phyloP scores from a whole-genome alignment of 192 early-diverging fungal species.

The Bifiguratus adelaidae region DNA sequence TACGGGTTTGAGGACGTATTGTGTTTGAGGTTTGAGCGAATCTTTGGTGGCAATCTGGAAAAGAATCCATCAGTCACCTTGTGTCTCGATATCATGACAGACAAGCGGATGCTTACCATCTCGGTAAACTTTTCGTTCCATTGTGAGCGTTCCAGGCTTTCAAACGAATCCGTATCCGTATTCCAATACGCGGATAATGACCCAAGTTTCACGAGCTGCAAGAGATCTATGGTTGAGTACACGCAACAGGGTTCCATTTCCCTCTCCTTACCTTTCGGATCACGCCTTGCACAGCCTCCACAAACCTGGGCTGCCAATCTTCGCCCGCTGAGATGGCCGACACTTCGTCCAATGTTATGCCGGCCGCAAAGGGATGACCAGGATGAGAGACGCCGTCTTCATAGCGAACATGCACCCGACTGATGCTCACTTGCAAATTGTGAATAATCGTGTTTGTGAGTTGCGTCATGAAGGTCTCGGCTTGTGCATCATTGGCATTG shows the following conservation, averaged over 20 bases:
- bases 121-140: conserved; percentile 3
- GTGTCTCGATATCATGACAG: not conserved
- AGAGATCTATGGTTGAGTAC: not conserved
- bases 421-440: conserved; percentile 77
- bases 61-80: conserved; percentile 9
- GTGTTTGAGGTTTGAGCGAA: conserved; percentile 27
- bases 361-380: conserved; percentile 60
- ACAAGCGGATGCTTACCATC: conserved; percentile 4
- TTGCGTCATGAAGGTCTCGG: conserved; percentile 59
- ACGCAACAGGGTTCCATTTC: not conserved
- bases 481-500: conserved; percentile 18
- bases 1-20: conserved; percentile 70
- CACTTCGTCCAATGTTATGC: conserved; percentile 67
- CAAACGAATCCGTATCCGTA: conserved; percentile 31
- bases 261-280: conserved; percentile 50
- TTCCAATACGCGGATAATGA: conserved; percentile 69
- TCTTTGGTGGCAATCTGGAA: conserved; percentile 34
- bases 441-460: conserved; percentile 76
- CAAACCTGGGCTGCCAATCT: conserved; percentile 57
- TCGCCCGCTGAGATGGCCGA: conserved; percentile 73
- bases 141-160: conserved; percentile 2
- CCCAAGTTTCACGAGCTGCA: conserved; percentile 40
- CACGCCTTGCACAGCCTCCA: conserved; percentile 49
- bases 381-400: conserved; percentile 66
- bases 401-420: conserved; percentile 80